These are phyloP conservation scores for Arabidopsis suecica DNA, from an alignment of 345 rosid genomes.

Conservation along the genomic window DNA sequence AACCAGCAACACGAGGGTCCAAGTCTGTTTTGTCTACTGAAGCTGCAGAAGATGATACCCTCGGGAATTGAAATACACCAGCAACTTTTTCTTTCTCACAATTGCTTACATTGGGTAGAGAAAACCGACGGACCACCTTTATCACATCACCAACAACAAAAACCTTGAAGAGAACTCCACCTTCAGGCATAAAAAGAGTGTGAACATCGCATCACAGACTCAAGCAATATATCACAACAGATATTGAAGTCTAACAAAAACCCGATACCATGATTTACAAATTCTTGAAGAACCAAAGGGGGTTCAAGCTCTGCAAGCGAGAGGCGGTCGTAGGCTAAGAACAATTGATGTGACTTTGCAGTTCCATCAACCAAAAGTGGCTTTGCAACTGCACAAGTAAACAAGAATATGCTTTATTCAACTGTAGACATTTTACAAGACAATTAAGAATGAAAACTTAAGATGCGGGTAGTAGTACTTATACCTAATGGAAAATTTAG, in stretches of 20 bases:
- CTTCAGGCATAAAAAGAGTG: conserved; percentile 43
- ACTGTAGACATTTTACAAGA: background rate
- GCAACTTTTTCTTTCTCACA: conserved; percentile 59
- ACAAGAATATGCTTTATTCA: background rate
- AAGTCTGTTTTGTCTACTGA: conserved; percentile 84
- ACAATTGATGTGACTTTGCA: conserved; percentile 83
- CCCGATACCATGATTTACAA: conserved; percentile 84
- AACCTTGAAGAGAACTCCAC: conserved; percentile 87
- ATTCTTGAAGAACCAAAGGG: conserved; percentile 88
- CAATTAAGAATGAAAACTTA: background rate
- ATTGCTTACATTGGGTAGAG: conserved; percentile 73
- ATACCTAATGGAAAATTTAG: conserved; percentile 81
- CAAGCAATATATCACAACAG: background rate
- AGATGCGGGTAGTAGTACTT: background rate
- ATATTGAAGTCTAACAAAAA: conserved; percentile 1
- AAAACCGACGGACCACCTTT: conserved; percentile 79
- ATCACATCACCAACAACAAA: conserved; percentile 81
- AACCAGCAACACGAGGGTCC: conserved; percentile 79
- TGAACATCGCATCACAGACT: conserved; percentile 15
- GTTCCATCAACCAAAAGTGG: conserved; percentile 91
- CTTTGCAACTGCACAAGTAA: conserved; percentile 73
- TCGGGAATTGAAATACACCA: conserved; percentile 70
- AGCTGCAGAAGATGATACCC: conserved; percentile 91
- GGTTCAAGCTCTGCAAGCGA: conserved; percentile 84
- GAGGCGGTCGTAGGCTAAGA: conserved; percentile 71